Evolutionary conservation across 192 early-diverging fungal genomes (phyloP).

Genomic region (Bifiguratus adelaidae): DNA sequence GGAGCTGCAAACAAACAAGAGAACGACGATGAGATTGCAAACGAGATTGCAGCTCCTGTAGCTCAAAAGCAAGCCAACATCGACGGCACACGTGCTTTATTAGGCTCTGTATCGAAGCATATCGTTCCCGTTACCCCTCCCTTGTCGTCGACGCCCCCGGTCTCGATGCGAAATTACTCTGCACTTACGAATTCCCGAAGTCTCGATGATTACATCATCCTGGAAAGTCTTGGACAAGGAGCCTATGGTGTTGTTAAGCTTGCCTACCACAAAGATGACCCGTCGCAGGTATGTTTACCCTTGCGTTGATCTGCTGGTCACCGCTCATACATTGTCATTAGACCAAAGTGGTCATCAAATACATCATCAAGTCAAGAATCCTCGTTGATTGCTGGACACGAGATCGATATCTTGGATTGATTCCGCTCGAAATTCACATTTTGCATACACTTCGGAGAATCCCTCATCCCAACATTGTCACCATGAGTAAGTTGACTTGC

Average conservation of each 20-base stretch:
- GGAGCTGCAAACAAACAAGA: too few species aligned
- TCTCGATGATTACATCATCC: slow-evolving; percentile 45
- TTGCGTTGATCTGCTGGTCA: not conserved
- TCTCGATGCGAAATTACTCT: slow-evolving; percentile 16
- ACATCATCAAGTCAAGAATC: slow-evolving; percentile 49
- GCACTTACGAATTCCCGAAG: slow-evolving; percentile 17
- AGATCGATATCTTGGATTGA: slow-evolving; percentile 37
- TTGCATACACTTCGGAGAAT: slow-evolving; percentile 40
- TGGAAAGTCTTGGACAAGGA: slow-evolving; percentile 49
- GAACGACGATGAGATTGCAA: too few species aligned
- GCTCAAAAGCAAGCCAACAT: too few species aligned
- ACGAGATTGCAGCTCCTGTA: too few species aligned
- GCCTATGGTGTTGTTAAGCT: slow-evolving; percentile 59
- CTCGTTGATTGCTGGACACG: slow-evolving; percentile 50
- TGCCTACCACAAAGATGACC: slow-evolving; percentile 37
- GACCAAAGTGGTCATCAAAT: slow-evolving; percentile 48
- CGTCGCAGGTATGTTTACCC: slow-evolving; percentile 17
- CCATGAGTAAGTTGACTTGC: slow-evolving; percentile 17
- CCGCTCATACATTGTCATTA: slow-evolving; percentile 2
- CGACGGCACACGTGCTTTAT: too few species aligned
- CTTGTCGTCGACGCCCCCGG: slow-evolving; percentile 1
- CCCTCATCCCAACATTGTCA: slow-evolving; percentile 35
- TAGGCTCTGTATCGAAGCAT: too few species aligned
- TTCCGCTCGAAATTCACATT: slow-evolving; percentile 67
- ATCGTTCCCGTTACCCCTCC: not conserved